Evolutionary conservation across 139 green algal genomes (phyloP), one percentile per base, ranked within the genome.

Genomic region (Gonium pectorale): DNA sequence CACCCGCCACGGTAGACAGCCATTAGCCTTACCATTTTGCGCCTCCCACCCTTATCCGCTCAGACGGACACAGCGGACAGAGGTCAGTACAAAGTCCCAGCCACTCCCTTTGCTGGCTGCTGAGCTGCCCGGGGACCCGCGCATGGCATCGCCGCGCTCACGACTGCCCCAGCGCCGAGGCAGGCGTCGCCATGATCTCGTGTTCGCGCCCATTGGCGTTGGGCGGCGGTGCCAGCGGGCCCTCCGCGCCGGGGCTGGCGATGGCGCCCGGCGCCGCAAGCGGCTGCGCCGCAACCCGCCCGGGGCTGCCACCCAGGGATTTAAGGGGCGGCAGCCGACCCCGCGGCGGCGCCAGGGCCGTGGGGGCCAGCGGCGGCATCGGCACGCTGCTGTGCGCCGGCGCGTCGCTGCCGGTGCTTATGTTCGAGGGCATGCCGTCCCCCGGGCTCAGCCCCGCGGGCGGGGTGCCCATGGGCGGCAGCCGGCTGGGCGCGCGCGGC

Each of bases 361-460:
- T n/a, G n/a, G n/a, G n/a, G n/a, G 49, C 54, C 40, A 11, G 41
- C 31, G 75, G 31, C 11, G 27, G 62, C 43, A 84, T 52, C 26
- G 79, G 79, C 29, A 85, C 43, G 64, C 79, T 85, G 64, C 27
- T 75, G 17, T 63, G 35, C 29, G 79, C 79, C 19, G 79, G 79
- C 11, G 79, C 49, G 79, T 85, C 79, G 49, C 79, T 85, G 64
- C 74, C 59, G 19, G 49, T 17, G 49, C 49, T 56, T 17, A n/a
- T 70, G 43, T 72, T 77, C 35, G 79, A 85, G 2, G 63, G 64
- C 79, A 85, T 85, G 22, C 33, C 51, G 59, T 83, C 77, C 26
- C 6, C 41, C 17, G 33, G 24, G 27, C 3, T 40, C 43, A 83
- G 43, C 6, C 62, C 43, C 17, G 5, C 2, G 5, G 73, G 52